Conservation (phyloP, 805 yeast species). For the Nakazawaea ishiwadae region DNA sequence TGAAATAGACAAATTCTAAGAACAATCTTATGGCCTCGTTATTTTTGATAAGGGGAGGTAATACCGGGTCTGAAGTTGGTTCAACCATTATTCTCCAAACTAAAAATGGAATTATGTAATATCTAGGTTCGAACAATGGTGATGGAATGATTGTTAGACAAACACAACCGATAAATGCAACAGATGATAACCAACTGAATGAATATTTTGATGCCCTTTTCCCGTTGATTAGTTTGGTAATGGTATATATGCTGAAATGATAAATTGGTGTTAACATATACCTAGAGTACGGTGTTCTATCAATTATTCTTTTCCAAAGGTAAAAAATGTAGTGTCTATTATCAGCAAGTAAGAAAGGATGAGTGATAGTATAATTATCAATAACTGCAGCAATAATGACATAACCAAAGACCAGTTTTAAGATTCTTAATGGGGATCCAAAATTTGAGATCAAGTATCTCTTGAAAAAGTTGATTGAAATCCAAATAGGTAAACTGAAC, state of each 20-base stretch:
- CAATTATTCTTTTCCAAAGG: constrained; percentile 64
- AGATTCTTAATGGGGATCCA: no score
- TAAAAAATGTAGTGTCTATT: constrained; percentile 93
- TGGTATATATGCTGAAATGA: constrained; percentile 44
- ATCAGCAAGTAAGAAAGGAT: constrained; percentile 90
- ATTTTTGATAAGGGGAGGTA: constrained; percentile 16
- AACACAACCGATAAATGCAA: constrained; percentile 49
- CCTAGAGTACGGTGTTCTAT: constrained; percentile 40
- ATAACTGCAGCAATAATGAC: constrained; percentile 40
- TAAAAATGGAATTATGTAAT: constrained; percentile 77
- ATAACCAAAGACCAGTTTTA: no score
- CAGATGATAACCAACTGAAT: constrained; percentile 33
- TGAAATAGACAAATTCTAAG: constrained; percentile 61
- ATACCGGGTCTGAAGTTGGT: constrained; percentile 31
- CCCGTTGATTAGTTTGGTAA: constrained; percentile 24
- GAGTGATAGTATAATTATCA: constrained; percentile 64
- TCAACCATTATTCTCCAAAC: constrained; percentile 62
- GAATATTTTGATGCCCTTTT: constrained; percentile 13
- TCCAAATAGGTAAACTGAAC: constrained; percentile 77
- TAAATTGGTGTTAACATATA: constrained; percentile 60
- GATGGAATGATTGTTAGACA: constrained; percentile 72
- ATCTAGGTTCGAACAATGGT: constrained; percentile 92
- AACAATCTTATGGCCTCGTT: constrained; percentile 31
- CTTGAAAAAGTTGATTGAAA: constrained; percentile 36
- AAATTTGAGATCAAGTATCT: constrained; percentile 35